These are phyloP conservation scores for Coniochaeta pulveracea DNA, from an alignment of 2,329 filamentous ascomycete genomes.

Conservation along the genomic window DNA sequence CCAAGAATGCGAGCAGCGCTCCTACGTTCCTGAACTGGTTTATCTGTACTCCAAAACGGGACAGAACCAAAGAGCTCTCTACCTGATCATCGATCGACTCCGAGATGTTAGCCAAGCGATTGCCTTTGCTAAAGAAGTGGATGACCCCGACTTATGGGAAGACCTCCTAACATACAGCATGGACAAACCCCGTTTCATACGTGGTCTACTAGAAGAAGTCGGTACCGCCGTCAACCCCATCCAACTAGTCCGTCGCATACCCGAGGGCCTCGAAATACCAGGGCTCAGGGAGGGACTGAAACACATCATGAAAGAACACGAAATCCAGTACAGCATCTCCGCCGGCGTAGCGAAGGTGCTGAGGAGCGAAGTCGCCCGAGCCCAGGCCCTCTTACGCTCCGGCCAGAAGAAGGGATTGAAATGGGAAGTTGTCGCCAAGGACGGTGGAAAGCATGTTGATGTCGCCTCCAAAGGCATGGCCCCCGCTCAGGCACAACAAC, in stretches of 20 bases:
- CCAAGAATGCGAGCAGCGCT: slow-evolving; percentile 66
- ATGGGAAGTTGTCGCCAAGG: slow-evolving; percentile 58
- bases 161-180: slow-evolving; percentile 91
- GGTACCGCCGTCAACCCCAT: slow-evolving; percentile 91
- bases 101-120: slow-evolving; percentile 89
- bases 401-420: slow-evolving; percentile 81
- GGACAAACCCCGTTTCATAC: slow-evolving; percentile 94
- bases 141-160: slow-evolving; percentile 88
- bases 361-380: slow-evolving; percentile 72
- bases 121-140: slow-evolving; percentile 84
- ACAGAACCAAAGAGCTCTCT: slow-evolving; percentile 81
- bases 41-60: slow-evolving; percentile 93
- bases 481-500: too few species aligned
- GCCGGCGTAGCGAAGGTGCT: slow-evolving; percentile 81
- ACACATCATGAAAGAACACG: slow-evolving; percentile 89
- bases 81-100: slow-evolving; percentile 87
- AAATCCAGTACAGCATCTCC: slow-evolving; percentile 88
- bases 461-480: slow-evolving; percentile 5
- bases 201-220: slow-evolving; percentile 82
- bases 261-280: slow-evolving; percentile 84
- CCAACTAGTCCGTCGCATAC: slow-evolving; percentile 78
- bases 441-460: slow-evolving; percentile 23
- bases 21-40: slow-evolving; percentile 87
- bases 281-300: slow-evolving; percentile 80
- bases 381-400: slow-evolving; percentile 68